These are phyloP conservation scores for Neoascochyta sp. DNA, from an alignment of 2,329 filamentous ascomycete species.

Conservation along the genomic window DNA sequence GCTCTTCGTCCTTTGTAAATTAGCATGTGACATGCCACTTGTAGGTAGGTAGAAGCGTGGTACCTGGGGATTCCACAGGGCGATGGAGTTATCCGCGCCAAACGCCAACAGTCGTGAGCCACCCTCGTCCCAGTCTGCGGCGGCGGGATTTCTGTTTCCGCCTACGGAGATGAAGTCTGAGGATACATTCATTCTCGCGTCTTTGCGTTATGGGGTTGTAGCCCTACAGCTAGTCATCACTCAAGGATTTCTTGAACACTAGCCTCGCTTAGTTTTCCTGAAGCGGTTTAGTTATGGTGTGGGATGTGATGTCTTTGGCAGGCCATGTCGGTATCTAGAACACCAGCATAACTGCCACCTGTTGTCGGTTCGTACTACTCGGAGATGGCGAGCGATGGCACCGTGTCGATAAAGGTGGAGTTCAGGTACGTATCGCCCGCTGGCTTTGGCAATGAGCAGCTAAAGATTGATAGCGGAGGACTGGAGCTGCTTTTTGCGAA, in stretches of 20 bases:
- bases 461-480: slow-evolving; percentile 60
- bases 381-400: slow-evolving; percentile 24
- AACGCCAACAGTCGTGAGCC: slow-evolving; percentile 71
- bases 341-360: no score
- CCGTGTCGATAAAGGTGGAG: slow-evolving; percentile 64
- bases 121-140: slow-evolving; percentile 78
- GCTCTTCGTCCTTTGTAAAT: slow-evolving; percentile 39
- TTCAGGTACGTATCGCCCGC: slow-evolving; percentile 60
- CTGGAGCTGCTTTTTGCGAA: slow-evolving; percentile 92
- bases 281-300: slow-evolving; percentile 17
- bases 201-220: slow-evolving; percentile 13
- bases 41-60: no score
- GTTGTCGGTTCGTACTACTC: no score
- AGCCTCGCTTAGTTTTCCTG: slow-evolving; percentile 25
- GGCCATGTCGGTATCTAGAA: no score
- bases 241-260: slow-evolving; percentile 31
- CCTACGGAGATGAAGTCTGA: slow-evolving; percentile 66
- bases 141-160: slow-evolving; percentile 83
- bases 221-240: slow-evolving; percentile 16
- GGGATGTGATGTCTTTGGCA: no score
- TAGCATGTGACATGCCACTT: no score
- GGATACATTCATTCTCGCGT: slow-evolving; percentile 27
- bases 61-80: slow-evolving; percentile 79
- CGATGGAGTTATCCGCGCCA: slow-evolving; percentile 84
- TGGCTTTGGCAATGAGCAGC: no score